Conservation (phyloP, 148 eudicot genomes). For the Fallopia convolvulus region DNA sequence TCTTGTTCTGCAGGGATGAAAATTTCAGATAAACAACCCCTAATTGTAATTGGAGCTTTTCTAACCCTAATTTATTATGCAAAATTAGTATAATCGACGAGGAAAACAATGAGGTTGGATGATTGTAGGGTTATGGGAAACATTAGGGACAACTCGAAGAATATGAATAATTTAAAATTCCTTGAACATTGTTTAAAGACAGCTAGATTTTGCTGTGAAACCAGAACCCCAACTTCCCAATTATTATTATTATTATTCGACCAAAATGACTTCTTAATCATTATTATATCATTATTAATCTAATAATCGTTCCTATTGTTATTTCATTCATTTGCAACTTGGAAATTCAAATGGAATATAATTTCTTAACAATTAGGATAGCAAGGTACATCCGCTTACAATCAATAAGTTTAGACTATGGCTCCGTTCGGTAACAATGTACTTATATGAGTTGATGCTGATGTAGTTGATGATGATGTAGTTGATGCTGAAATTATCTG, state of each 20-base stretch:
- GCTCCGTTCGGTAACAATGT: too few species aligned
- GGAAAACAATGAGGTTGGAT: slow-evolving; percentile 9
- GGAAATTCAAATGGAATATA: neutral
- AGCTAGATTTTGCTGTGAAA: slow-evolving; percentile 28
- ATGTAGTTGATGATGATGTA: too few species aligned
- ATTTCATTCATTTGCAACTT: neutral
- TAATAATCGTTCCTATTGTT: neutral
- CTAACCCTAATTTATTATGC: neutral
- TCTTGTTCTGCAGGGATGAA: neutral
- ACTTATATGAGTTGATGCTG: too few species aligned
- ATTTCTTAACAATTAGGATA: neutral
- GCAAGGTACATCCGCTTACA: neutral
- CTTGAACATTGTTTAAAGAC: slow-evolving; percentile 20
- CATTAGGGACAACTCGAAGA: slow-evolving; percentile 9
- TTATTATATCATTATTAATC: neutral
- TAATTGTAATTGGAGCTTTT: neutral
- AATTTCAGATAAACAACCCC: neutral
- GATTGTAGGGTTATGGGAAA: slow-evolving; percentile 12
- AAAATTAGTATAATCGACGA: neutral
- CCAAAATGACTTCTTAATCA: neutral
- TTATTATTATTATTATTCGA: neutral
- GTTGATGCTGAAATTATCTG: too few species aligned
- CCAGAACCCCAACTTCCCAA: slow-evolving; percentile 9
- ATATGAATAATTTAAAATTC: neutral
- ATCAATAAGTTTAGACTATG: too few species aligned